These are phyloP conservation scores for Pontederia crassipes DNA, from an alignment of 176 grass and related monocot genomes.

Conservation along the genomic window DNA sequence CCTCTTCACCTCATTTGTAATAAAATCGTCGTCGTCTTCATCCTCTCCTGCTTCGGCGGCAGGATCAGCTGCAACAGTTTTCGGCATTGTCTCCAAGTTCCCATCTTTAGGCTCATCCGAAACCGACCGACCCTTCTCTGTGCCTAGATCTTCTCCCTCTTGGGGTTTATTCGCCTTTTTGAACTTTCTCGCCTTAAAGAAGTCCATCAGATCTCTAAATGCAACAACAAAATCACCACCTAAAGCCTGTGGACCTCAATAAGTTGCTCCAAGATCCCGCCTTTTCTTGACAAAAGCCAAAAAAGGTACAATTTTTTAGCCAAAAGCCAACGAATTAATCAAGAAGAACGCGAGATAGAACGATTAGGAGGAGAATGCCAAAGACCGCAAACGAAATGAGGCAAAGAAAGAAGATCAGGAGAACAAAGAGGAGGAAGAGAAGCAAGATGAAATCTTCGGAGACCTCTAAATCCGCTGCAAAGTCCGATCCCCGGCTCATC, in stretches of 20 bases:
- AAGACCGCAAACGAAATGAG: not conserved
- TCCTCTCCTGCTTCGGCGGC: conserved; percentile 11
- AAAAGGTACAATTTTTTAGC: not conserved
- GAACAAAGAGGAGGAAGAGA: conserved; percentile 11
- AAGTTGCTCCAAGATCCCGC: not conserved
- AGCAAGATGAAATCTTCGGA: conserved; percentile 10
- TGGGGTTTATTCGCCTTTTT: conserved; percentile 28
- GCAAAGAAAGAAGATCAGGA: conserved; percentile 1
- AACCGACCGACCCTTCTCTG: conserved; percentile 15
- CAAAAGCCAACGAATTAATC: not conserved
- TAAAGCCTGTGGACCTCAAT: not conserved
- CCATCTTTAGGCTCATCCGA: conserved; percentile 11
- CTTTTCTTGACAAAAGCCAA: not conserved
- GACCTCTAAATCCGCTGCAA: conserved; percentile 9
- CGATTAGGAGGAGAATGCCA: not conserved
- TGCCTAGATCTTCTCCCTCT: conserved; percentile 4
- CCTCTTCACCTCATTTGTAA: conserved; percentile 79
- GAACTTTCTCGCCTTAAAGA: conserved; percentile 72
- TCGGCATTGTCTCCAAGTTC: conserved; percentile 22
- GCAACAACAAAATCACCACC: not conserved
- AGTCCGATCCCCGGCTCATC: conserved; percentile 14
- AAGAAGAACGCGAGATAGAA: not conserved
- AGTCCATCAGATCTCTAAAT: conserved; percentile 39
- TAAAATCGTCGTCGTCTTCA: conserved; percentile 67
- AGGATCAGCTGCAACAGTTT: not conserved